Base-by-base conservation (phyloP, 495 filamentous ascomycete genomes). In the Xylaria telfairii region DNA sequence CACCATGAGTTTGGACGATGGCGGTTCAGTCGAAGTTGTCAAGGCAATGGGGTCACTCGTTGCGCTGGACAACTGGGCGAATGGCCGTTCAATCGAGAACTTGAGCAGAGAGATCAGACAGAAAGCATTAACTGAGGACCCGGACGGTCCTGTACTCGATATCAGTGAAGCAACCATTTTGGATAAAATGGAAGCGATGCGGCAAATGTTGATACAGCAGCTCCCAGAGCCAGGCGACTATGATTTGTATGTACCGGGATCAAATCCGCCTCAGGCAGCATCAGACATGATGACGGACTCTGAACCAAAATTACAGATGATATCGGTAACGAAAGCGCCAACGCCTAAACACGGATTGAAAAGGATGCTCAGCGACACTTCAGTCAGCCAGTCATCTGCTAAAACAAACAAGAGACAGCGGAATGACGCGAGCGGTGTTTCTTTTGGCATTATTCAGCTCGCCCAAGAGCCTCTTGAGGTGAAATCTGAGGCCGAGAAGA, bases 71-170 rank as follows among this genome's bases (percentile, higher is more conserved):
- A 54, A 54, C 24, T 54, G 24, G 51, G 51, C 51, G 51, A 54
- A 54, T 9, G 51, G 51, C 26, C 24, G 51, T 54, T 54, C 51
- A 4, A 54, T 54, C 26, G 51, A 54, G 51, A 54, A 54, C 51
- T 26, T 54, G 24, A 54, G 51, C 51, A 54, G 51, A 17, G 51
- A 94, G 71, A 59, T 59, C 5, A 59, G 37, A 13, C 15, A 9
- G 19, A 30, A 59, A 5, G 30, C 30, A 34, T 8, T 37, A 1
- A 30, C 30, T 24, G 51, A 59, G n/a, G 54, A 59, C 4, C 54
- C n/a, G 54, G 13, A 10, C 12, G 19, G 54, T 1, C 54, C 54
- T 4, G 17, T 37, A 21, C 15, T 34, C 54, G n/a, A 21, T 37
- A 59, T 59, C 30, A n/a, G 21, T 0, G 32, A 59, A 59, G 17